These are phyloP conservation scores for Nicotiana rustica DNA, from an alignment of 305 asterid genomes.

Conservation along the genomic window DNA sequence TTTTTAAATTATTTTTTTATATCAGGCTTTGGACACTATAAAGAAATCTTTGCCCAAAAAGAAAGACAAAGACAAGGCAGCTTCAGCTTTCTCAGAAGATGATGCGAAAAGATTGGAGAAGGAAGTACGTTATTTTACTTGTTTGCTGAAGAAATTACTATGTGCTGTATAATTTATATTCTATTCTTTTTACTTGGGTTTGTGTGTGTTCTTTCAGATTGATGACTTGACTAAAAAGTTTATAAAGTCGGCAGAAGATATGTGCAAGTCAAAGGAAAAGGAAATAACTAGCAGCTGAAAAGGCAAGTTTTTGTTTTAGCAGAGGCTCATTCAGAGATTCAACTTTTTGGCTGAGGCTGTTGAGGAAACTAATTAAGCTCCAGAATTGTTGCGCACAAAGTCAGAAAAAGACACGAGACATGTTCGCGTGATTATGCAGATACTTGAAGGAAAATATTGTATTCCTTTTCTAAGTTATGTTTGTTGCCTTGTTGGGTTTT, in stretches of 20 bases:
- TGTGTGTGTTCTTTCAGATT: conserved; percentile 51
- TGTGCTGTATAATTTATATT: neutral
- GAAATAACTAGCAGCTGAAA: conserved; percentile 73
- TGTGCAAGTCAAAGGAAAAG: conserved; percentile 93
- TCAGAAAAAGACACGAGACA: conserved; percentile 6
- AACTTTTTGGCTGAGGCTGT: conserved; percentile 13
- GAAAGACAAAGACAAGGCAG: conserved; percentile 76
- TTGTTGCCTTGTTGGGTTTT: neutral
- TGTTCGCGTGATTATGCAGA: neutral
- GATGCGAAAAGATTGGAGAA: conserved; percentile 88
- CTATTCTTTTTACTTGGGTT: conserved; percentile 33
- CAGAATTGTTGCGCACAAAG: neutral
- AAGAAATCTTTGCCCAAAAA: conserved; percentile 75
- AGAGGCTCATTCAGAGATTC: neutral
- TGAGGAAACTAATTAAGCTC: neutral
- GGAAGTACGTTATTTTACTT: conserved; percentile 62
- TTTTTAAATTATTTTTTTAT: neutral
- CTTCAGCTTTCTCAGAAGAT: conserved; percentile 72
- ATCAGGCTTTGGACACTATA: conserved; percentile 77
- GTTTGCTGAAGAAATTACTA: neutral
- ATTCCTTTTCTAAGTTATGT: neutral
- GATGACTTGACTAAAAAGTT: conserved; percentile 88
- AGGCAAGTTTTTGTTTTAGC: neutral
- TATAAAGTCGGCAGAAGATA: conserved; percentile 88
- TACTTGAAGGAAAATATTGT: neutral